Evolutionary conservation across 148 eudicot genomes (phyloP).

Genomic region (Salicornia ramosissima): DNA sequence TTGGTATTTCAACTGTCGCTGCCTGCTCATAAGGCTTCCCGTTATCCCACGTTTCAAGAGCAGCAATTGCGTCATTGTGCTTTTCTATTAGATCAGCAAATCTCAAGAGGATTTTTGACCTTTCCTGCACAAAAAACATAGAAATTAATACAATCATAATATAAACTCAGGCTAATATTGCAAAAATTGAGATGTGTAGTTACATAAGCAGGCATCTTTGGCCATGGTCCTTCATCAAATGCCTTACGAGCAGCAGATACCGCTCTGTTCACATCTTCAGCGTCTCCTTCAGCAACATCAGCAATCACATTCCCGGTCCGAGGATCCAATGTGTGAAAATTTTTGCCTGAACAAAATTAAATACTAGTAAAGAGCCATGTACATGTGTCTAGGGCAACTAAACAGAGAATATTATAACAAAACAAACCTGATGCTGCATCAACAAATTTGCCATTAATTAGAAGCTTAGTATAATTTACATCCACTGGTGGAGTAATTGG

Average conservation of each 20-base stretch:
- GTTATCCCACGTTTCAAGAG: slow-evolving; percentile 80
- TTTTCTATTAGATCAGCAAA: slow-evolving; percentile 70
- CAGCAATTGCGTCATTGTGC: slow-evolving; percentile 68
- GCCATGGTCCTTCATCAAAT: slow-evolving; percentile 87
- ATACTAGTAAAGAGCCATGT: neutral
- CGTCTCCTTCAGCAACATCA: slow-evolving; percentile 72
- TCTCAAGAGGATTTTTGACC: slow-evolving; percentile 44
- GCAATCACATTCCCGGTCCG: slow-evolving; percentile 76
- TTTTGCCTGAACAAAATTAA: slow-evolving; percentile 43
- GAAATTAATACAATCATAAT: no score
- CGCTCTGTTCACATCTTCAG: slow-evolving; percentile 69
- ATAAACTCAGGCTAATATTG: neutral
- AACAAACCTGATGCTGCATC: slow-evolving; percentile 61
- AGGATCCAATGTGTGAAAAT: slow-evolving; percentile 67
- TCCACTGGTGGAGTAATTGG: slow-evolving; percentile 59
- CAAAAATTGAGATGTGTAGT: neutral
- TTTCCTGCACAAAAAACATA: slow-evolving; percentile 55
- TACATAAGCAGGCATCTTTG: slow-evolving; percentile 78
- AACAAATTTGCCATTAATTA: slow-evolving; percentile 65
- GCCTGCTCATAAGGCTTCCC: slow-evolving; percentile 69
- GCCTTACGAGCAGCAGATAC: slow-evolving; percentile 76
- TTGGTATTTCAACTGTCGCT: slow-evolving; percentile 59
- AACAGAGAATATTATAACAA: neutral
- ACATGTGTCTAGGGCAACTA: neutral
- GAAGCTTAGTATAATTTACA: slow-evolving; percentile 46